phyloP scores from a whole-genome alignment of 2,329 filamentous ascomycete species.

The Chaetothyriales sp. region DNA sequence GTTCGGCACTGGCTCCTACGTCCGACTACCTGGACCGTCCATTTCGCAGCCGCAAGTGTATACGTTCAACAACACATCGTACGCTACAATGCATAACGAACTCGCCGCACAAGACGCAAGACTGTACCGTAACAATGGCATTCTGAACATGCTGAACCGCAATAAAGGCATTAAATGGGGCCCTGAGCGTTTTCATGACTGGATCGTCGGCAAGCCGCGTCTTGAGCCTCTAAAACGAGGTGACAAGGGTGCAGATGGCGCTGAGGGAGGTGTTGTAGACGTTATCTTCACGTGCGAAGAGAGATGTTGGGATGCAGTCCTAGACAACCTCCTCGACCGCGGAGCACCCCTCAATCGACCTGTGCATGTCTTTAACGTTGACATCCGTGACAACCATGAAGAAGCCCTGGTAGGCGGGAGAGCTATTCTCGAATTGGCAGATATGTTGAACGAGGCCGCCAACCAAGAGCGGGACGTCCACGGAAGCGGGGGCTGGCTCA shows the following conservation, averaged over 20 bases:
- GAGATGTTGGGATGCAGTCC: conserved; percentile 91
- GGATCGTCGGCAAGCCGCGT: conserved; percentile 73
- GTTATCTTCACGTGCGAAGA: conserved; percentile 96
- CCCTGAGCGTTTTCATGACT: conserved; percentile 95
- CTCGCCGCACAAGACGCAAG: conserved; percentile 70
- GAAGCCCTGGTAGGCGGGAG: conserved; percentile 81
- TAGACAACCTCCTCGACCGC: conserved; percentile 79
- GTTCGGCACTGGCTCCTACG: conserved; percentile 88
- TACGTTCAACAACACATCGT: conserved; percentile 93
- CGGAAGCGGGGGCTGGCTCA: conserved; percentile 53
- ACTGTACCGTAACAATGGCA: conserved; percentile 79
- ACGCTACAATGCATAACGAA: conserved; percentile 87
- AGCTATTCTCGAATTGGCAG: conserved; percentile 81
- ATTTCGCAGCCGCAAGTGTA: conserved; percentile 95
- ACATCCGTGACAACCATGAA: conserved; percentile 97
- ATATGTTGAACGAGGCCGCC: conserved; percentile 68
- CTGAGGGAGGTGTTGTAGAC: conserved; percentile 80
- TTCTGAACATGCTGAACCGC: conserved; percentile 87
- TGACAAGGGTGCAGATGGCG: conserved; percentile 62
- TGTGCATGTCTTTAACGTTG: conserved; percentile 95
- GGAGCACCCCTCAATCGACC: conserved; percentile 78
- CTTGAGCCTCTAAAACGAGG: conserved; percentile 53
- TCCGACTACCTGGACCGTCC: conserved; percentile 78
- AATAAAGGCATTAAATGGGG: conserved; percentile 89
- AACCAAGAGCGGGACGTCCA: conserved; percentile 55